These are phyloP conservation scores for Corylus avellana DNA, from an alignment of 306 rosid species.

Conservation along the genomic window DNA sequence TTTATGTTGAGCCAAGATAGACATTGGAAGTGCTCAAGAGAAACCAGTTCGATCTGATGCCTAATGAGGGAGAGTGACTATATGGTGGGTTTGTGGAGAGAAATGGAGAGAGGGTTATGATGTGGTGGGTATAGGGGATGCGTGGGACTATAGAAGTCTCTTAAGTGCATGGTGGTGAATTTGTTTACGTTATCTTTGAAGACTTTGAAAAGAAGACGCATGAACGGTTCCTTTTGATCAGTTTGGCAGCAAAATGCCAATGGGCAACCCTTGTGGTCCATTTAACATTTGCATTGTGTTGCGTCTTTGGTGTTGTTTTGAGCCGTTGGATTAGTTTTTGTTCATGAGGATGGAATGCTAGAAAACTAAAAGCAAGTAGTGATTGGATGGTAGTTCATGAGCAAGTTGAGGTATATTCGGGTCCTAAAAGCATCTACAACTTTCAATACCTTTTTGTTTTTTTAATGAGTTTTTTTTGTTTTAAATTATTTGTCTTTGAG, in stretches of 20 bases:
- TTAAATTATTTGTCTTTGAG: too few species aligned
- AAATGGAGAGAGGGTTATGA: background rate
- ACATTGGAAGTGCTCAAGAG: conserved; percentile 40
- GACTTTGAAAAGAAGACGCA: background rate
- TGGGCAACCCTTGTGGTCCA: conserved; percentile 1
- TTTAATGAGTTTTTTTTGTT: too few species aligned
- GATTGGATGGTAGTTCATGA: background rate
- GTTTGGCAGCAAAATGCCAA: background rate
- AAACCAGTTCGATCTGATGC: conserved; percentile 17
- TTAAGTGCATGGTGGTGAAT: too few species aligned
- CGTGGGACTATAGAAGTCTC: conserved; percentile 51
- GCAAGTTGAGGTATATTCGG: background rate
- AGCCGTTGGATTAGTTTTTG: conserved; percentile 1
- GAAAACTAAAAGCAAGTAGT: background rate
- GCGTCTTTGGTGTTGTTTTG: background rate
- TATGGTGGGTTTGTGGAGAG: conserved; percentile 24
- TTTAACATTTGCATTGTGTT: background rate
- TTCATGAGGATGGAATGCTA: background rate
- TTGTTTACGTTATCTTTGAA: background rate
- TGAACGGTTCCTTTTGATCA: background rate
- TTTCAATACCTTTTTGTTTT: background rate
- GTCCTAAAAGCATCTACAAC: background rate
- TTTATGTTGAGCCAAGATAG: conserved; percentile 61
- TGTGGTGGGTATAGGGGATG: conserved; percentile 42
- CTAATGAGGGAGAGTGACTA: background rate